These are phyloP conservation scores for Phaseolus lunatus DNA, from an alignment of 306 rosid species.

Conservation along the genomic window DNA sequence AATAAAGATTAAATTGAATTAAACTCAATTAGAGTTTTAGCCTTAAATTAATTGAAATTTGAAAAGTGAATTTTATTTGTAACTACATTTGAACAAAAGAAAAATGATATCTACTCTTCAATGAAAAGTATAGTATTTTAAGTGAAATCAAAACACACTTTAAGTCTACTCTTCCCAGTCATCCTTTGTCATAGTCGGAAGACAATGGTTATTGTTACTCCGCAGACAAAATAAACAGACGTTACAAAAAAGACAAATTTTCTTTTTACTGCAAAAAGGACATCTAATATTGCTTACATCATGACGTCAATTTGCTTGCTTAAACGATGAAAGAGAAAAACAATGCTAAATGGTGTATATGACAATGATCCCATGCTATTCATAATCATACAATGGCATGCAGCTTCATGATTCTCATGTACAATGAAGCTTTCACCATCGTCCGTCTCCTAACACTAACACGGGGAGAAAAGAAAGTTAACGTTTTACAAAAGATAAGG, in stretches of 20 bases:
- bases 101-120: too few species aligned
- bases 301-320: background rate
- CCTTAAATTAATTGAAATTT: too few species aligned
- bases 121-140: too few species aligned
- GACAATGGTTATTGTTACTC: background rate
- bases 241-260: background rate
- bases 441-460: slow-evolving; percentile 36
- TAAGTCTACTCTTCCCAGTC: background rate
- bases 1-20: too few species aligned
- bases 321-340: slow-evolving; percentile 1
- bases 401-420: slow-evolving; percentile 42
- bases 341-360: slow-evolving; percentile 30
- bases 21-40: too few species aligned
- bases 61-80: too few species aligned
- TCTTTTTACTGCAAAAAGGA: background rate
- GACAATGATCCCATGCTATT: slow-evolving; percentile 31
- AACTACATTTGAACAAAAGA: too few species aligned
- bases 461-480: slow-evolving; percentile 37
- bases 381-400: slow-evolving; percentile 35
- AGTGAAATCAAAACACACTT: too few species aligned
- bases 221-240: background rate
- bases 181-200: background rate
- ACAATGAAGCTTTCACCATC: slow-evolving; percentile 48
- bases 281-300: slow-evolving; percentile 18
- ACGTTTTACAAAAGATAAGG: background rate